Evolutionary conservation across 192 early-diverging fungal species (phyloP), one percentile per base, ranked within the genome.

Genomic region (Entomortierella lignicola): DNA sequence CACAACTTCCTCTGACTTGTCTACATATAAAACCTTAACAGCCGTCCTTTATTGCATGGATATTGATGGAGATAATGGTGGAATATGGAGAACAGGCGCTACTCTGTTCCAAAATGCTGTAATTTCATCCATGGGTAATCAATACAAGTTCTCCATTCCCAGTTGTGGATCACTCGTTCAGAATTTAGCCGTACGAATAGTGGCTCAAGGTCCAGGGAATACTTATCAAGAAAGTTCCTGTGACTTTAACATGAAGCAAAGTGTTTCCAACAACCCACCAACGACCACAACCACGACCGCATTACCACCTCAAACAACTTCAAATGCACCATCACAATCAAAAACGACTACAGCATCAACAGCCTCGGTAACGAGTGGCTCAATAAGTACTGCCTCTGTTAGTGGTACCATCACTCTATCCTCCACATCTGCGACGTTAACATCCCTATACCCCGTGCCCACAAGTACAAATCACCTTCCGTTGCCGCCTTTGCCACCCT

Each of bases 31-130:
- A 21, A 55, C 23, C 20, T 21, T 79, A 31, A 51, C 67, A 0
- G 75, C 75, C 18, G 66, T 68, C 21, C 62, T 79, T 31, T 79
- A 79, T 30, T 79, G 75, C 47, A 79, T 79, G 75, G 75, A 79
- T 31, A 27, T 70, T 26, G 32, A 70, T n/a, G 75, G 75, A 0
- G 25, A 20, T n/a, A 20, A 37, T 18, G 75, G 75, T 8, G 75
- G 75, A 3, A 70, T 70, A 21, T 79, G 75, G 75, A 55, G 75
- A 1, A 64, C 39, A 0, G 43, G 43, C 44, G 11, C 47, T 8
- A 70, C 68, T n/a, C 32, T 79, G 23, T 79, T 79, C 27, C 21
- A 51, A n/a, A 55, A 60, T 57, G 37, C 52, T 2, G 34, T 4
- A 62, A 52, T 0, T 30, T 79, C 26, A 30, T 51, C 39, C 42